Evolutionary conservation across 169 alveolate genomes (phyloP), one percentile per base, ranked within the genome.

Genomic region (Babesia gibsoni): DNA sequence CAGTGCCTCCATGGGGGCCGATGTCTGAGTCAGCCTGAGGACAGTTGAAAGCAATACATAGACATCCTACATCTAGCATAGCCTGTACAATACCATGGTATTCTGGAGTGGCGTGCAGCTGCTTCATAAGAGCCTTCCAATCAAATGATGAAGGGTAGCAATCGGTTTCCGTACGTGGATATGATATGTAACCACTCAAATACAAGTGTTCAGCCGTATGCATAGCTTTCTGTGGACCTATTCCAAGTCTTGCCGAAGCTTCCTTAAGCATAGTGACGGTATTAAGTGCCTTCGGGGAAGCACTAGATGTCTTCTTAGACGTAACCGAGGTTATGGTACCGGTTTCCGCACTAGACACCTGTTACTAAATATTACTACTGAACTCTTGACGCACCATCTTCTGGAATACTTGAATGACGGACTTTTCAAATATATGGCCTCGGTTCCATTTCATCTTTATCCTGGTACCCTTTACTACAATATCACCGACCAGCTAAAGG

Each of bases 81-180:
- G 30, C 18, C 4, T 48, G 56, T 6, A 66, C 49, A 41, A 66
- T 2, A 22, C 52, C 27, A 30, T 16, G 25, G 36, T 48, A 36
- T 23, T 50, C 63, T 0, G 63, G 52, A 3, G 59, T 20, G 16
- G 72, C 36, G 46, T 77, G 70, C 56, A 91, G 39, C 37, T 50
- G 25, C 16, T 29, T 25, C 49, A 66, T 8, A 8, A 66, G 43
- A 7, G 8, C 66, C 39, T 46, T 25, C 63, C 67, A 86, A 77
- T 93, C 94, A 82, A 95, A 94, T 35, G 91, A 89, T 53, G 83
- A 48, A 23, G 98, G 94, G 52, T 90, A 96, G 30, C 91, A 78
- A 36, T 96, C 92, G 9, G 97, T 92, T 80, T 96, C 99, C 14
- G 99, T 96, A 61, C 99, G 91, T 10, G 99, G 99, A 81, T 96